Conservation (phyloP, 2,329 filamentous ascomycete genomes). For the Talaromyces amestolkiae region DNA sequence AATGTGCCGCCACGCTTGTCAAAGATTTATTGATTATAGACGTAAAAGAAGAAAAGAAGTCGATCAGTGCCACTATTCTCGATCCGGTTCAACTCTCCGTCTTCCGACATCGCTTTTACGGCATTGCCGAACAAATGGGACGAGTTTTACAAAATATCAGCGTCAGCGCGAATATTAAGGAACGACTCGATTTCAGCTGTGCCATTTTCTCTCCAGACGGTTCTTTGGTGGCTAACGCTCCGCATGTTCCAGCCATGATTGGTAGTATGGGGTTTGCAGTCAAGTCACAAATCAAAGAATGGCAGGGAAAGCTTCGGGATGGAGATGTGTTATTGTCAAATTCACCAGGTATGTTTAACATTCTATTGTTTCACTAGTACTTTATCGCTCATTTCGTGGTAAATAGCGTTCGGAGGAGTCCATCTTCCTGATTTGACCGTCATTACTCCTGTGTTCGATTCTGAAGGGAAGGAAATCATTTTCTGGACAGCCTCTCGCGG, state of each 20-base stretch:
- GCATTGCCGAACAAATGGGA: constrained; percentile 61
- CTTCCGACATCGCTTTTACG: constrained; percentile 58
- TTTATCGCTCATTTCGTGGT: neutral
- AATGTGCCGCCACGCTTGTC: constrained; percentile 61
- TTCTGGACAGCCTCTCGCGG: constrained; percentile 15
- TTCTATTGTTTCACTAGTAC: neutral
- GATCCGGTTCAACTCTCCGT: constrained; percentile 56
- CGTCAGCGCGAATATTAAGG: constrained; percentile 70
- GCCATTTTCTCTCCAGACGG: constrained; percentile 75
- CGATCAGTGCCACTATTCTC: constrained; percentile 32
- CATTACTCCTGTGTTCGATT: constrained; percentile 14
- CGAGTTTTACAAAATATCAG: constrained; percentile 55
- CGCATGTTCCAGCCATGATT: constrained; percentile 78
- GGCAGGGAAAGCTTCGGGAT: constrained; percentile 66
- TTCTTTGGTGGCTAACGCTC: constrained; percentile 67
- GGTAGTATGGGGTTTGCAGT: constrained; percentile 50
- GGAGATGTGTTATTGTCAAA: constrained; percentile 67
- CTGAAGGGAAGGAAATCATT: neutral
- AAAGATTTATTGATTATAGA: constrained; percentile 78
- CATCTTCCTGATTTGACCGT: constrained; percentile 14
- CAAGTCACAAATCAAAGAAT: constrained; percentile 46
- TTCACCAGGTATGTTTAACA: constrained; percentile 10
- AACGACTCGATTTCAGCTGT: constrained; percentile 81
- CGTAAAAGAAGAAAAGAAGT: constrained; percentile 55
- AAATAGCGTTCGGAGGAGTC: constrained; percentile 3